Evolutionary conservation across 177 flowering plant genomes (phyloP).

Genomic region (Vitis hybrid): DNA sequence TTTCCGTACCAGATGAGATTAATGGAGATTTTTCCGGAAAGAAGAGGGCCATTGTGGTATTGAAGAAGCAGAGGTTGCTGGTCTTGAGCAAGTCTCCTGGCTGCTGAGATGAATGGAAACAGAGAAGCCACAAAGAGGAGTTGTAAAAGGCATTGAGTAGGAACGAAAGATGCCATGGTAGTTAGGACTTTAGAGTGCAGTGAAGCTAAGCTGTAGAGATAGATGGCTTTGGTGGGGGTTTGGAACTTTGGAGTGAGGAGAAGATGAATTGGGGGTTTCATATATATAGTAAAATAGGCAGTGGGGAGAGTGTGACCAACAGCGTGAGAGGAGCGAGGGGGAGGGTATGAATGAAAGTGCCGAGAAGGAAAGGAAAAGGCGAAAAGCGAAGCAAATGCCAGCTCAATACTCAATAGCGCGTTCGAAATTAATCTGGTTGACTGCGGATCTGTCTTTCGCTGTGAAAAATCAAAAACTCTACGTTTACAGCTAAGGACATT

Average conservation of each 20-base stretch:
- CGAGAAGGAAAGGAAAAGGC: neutral
- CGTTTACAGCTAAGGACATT: too few species aligned
- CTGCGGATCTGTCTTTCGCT: too few species aligned
- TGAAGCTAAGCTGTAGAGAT: neutral
- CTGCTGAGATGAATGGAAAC: conserved; percentile 19
- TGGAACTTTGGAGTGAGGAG: neutral
- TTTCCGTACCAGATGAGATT: conserved; percentile 71
- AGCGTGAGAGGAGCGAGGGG: neutral
- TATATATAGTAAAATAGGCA: neutral
- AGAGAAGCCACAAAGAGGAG: conserved; percentile 7
- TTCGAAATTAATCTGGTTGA: neutral
- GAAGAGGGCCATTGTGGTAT: conserved; percentile 54
- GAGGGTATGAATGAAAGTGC: neutral
- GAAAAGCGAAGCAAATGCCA: neutral
- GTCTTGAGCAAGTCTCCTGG: conserved; percentile 35
- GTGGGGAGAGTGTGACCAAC: too few species aligned
- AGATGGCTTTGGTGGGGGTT: neutral
- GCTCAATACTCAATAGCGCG: neutral
- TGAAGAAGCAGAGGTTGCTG: conserved; percentile 27
- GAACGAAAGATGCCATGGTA: conserved; percentile 4
- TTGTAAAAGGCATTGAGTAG: neutral
- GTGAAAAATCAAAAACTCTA: too few species aligned
- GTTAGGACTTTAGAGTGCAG: neutral
- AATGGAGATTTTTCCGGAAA: conserved; percentile 37
- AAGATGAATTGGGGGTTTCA: neutral